Evolutionary conservation across 495 filamentous ascomycete species (phyloP), one percentile per base, ranked within the genome.

Genomic region (Lophiostoma macrostomum): DNA sequence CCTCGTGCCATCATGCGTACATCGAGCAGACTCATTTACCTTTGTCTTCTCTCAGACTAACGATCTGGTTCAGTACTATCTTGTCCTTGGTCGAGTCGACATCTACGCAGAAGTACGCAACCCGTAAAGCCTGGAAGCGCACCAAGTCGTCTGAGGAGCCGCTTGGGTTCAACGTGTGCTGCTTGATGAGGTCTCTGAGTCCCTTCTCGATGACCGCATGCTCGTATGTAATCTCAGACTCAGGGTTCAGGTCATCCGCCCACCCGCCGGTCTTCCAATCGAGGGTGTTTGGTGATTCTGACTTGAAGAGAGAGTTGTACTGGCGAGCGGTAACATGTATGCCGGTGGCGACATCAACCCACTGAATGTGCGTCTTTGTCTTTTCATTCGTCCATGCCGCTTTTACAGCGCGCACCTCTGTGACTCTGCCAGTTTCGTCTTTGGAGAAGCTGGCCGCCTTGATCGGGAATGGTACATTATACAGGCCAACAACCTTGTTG

Each of bases 301-400:
- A 85, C 64, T 87, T 88, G 80, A 98, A 96, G 3, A 98, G 78
- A 6, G 82, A 72, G 65, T 94, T 86, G 69, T 90, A 84, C 22
- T 91, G 71, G 32, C 91, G 84, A n/a, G 85, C 86, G 58, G 79
- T 80, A 16, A 88, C 78, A 4, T 85, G 79, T 8, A 62, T 50
- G 0, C 71, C 67, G 12, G 82, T 67, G 5, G 73, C 76, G 12
- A 77, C 73, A 30, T 71, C 80, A 1, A 96, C 86, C 91, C 91
- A 97, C 61, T 96, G 90, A 66, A 98, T 96, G 68, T 83, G 90
- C 0, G 85, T 82, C 71, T 91, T 95, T 47, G 88, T 88, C 70
- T 73, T 80, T 38, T 76, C 74, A 53, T 38, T 32, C 25, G 35
- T n/a, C n/a, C n/a, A 22, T 3, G 44, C 13, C 25, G 49, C 58